Evolutionary conservation across 2,329 filamentous ascomycete genomes (phyloP).

Genomic region (Penicillium sp.): DNA sequence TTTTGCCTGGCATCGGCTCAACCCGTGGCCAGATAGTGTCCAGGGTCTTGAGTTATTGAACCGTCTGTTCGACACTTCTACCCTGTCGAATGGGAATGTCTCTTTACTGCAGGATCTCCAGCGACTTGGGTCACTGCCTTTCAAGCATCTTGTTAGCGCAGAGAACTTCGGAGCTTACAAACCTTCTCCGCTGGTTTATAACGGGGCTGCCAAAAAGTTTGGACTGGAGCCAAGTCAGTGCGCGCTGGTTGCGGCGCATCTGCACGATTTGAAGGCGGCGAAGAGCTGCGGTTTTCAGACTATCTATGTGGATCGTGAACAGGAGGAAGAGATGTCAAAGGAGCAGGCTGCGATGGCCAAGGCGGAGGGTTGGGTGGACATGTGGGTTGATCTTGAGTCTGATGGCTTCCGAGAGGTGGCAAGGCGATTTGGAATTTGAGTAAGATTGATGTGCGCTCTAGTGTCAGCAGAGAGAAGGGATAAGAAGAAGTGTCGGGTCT

Average conservation of each 20-base stretch:
- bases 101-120: constrained; percentile 65
- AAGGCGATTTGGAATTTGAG: constrained; percentile 42
- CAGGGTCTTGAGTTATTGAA: constrained; percentile 57
- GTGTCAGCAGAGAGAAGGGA: no score
- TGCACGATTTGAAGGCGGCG: constrained; percentile 66
- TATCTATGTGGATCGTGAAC: constrained; percentile 67
- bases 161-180: constrained; percentile 75
- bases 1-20: constrained; percentile 68
- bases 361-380: constrained; percentile 61
- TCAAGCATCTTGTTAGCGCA: constrained; percentile 61
- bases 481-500: no score
- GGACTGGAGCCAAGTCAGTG: constrained; percentile 59
- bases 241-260: constrained; percentile 74
- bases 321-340: constrained; percentile 61
- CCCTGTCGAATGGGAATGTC: constrained; percentile 72
- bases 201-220: constrained; percentile 61
- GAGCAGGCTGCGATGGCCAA: constrained; percentile 53
- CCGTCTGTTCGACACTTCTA: constrained; percentile 58
- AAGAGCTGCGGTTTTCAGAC: constrained; percentile 63
- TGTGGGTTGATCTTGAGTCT: constrained; percentile 55
- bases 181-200: constrained; percentile 65
- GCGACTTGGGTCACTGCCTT: constrained; percentile 57
- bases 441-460: background rate
- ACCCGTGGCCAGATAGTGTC: constrained; percentile 64
- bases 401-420: constrained; percentile 55